Evolutionary conservation across 306 rosid genomes (phyloP), one percentile per base, ranked within the genome.

Genomic region (Parietaria judaica): DNA sequence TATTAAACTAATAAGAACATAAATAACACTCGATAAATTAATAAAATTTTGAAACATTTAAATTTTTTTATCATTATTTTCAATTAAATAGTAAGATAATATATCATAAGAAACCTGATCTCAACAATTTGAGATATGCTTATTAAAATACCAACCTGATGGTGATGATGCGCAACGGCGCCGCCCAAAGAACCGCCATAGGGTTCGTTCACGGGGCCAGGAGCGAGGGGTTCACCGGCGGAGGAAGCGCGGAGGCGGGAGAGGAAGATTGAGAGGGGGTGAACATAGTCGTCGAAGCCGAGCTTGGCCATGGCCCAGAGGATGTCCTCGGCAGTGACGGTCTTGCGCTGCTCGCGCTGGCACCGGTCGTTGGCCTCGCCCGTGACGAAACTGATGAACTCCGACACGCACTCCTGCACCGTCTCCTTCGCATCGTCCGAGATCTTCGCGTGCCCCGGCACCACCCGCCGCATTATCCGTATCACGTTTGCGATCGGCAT

Each of bases 401-500:
- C 89, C 0, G 96, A 84, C 31, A 83, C 89, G 6, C 94, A 84
- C 41, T 82, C 89, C 36, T 84, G 96, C 55, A 88, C 62, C 0
- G 86, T 80, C 72, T 84, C 91, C 15, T 88, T 88, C 3, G 96
- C 89, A 0, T 85, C 94, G 47, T 88, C 94, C 0, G 96, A 82
- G 45, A 88, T 88, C 56, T 84, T 88, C 0, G 94, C 96, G 44
- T 85, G 87, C 0, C 79, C 16, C 0, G 96, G 96, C 4, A 88
- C 64, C 4, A 80, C 80, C 11, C 84, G 71, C 1, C 89, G 79
- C 96, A 88, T 88, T 48, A 84, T 82, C 52, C 96, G 79, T 15
- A 80, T 77, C 54, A 88, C 96, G 31, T 84, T 88, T 3, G 96
- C 87, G 0, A 85, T 80, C 0, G 96, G 96, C 96, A 88, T 80